Evolutionary conservation across 139 green algal species (phyloP), one percentile per base, ranked within the genome.

Genomic region (Tetradesmus lagerheimii): DNA sequence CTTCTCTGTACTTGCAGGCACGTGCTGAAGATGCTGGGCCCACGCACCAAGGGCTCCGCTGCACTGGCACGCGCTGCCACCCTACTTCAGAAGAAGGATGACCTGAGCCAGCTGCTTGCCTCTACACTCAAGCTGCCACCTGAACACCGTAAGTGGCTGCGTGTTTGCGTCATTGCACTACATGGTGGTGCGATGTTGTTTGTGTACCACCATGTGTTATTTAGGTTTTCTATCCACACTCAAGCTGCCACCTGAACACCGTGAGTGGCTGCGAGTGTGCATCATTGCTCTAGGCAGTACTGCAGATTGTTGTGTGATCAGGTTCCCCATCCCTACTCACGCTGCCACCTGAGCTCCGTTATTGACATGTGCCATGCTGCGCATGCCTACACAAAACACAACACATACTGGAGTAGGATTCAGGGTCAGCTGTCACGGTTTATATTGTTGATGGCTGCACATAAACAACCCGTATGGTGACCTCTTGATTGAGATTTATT

Each of bases 11-110:
- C 8, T 2, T 79, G 71, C 71, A 41, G 71, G 31, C 71, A 79
- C 2, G 53, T 87, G n/a, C 16, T 91, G 53, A 66, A 71, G 38
- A 45, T 79, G 16, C n/a, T 91, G 20, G 86, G 86, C 8, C 86
- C 86, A 23, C 34, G 11, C 27, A 85, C 43, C 29, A 77, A 87
- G 38, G 87, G 87, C 29, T 38, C 37, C 14, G 37, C 66, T 6
- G 77, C 77, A 11, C 34, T 91, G 1, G 66, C 77, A n/a, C 37
- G 89, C 4, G 93, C 94, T 67, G 81, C 94, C 20, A 50, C 71
- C 23, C 35, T 85, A 50, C 57, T 93, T 39, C 29, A 38, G 0
- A 45, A 81, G 23, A 74, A 76, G n/a, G 75, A 41, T n/a, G 88
- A 91, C 45, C 29, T 84, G 37, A 53, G 35, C 23, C 66, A 83